Conservation (phyloP, 139 green algal species). For the Zygnema circumcarinatum region DNA sequence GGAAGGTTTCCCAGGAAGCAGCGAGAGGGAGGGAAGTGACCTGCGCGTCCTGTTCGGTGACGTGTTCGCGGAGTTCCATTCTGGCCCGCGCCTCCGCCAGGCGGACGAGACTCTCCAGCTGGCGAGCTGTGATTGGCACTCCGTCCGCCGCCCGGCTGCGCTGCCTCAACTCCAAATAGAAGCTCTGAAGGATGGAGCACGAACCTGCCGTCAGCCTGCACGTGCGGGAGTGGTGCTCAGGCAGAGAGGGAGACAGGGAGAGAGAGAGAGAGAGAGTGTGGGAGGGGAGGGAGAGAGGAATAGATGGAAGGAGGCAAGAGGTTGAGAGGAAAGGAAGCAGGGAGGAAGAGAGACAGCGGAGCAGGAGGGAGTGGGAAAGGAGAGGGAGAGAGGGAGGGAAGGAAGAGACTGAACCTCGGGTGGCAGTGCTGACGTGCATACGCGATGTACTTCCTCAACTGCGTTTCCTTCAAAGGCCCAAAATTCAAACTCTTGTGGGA, state of each 20-base stretch:
- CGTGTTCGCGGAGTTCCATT: slow-evolving; percentile 94
- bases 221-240: not conserved
- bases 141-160: slow-evolving; percentile 67
- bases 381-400: no score
- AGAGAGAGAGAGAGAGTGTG: no score
- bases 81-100: slow-evolving; percentile 92
- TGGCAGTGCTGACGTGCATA: slow-evolving; percentile 88
- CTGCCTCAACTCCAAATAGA: slow-evolving; percentile 39
- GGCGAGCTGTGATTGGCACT: slow-evolving; percentile 94
- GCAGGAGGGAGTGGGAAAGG: no score
- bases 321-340: no score
- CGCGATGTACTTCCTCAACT: slow-evolving; percentile 97
- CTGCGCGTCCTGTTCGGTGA: slow-evolving; percentile 66
- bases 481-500: not conserved
- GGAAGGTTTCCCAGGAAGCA: no score
- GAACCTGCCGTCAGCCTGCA: slow-evolving; percentile 60
- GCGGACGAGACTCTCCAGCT: slow-evolving; percentile 96
- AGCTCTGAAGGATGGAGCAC: slow-evolving; percentile 33
- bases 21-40: no score
- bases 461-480: slow-evolving; percentile 80
- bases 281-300: no score
- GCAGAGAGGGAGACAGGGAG: no score
- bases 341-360: no score
- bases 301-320: no score
- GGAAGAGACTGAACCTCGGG: slow-evolving; percentile 72